Evolutionary conservation across 305 asterid genomes (phyloP).

Genomic region (Striga hermonthica): DNA sequence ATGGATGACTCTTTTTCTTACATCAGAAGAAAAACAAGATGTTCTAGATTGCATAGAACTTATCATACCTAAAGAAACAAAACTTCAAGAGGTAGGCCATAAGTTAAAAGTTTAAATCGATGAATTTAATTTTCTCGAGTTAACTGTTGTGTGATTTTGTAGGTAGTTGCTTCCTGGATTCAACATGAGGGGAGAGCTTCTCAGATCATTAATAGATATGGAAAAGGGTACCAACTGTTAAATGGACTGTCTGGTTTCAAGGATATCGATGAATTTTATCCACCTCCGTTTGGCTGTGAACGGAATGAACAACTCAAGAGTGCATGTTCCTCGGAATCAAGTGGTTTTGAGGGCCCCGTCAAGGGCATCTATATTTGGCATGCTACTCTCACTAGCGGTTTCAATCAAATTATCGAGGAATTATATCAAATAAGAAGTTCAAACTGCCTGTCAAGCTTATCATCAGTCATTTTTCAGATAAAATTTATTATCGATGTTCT

Average conservation of each 20-base stretch:
- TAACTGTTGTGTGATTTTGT: constrained; percentile 33
- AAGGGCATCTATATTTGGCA: constrained; percentile 67
- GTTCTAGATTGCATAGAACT: constrained; percentile 50
- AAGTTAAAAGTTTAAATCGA: constrained; percentile 21
- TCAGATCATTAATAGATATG: constrained; percentile 33
- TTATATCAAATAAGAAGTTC: constrained; percentile 55
- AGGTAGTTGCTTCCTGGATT: constrained; percentile 82
- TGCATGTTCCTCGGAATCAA: constrained; percentile 30
- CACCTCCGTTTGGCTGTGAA: constrained; percentile 34
- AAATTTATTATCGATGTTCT: constrained; percentile 68
- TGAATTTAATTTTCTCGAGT: constrained; percentile 30
- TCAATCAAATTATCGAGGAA: constrained; percentile 51
- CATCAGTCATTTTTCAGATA: constrained; percentile 59
- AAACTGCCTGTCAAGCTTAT: constrained; percentile 44
- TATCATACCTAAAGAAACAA: constrained; percentile 60
- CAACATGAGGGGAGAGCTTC: constrained; percentile 40
- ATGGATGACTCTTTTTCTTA: constrained; percentile 60
- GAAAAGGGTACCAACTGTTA: constrained; percentile 50
- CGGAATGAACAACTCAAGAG: constrained; percentile 38
- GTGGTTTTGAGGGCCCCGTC: constrained; percentile 42
- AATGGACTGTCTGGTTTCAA: constrained; percentile 45
- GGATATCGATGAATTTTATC: constrained; percentile 41
- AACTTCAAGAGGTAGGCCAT: constrained; percentile 69
- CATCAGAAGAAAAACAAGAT: constrained; percentile 53
- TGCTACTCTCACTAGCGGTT: constrained; percentile 57